These are phyloP conservation scores for Colletotrichum tamarilloi DNA, from an alignment of 2,329 filamentous ascomycete species.

Conservation along the genomic window DNA sequence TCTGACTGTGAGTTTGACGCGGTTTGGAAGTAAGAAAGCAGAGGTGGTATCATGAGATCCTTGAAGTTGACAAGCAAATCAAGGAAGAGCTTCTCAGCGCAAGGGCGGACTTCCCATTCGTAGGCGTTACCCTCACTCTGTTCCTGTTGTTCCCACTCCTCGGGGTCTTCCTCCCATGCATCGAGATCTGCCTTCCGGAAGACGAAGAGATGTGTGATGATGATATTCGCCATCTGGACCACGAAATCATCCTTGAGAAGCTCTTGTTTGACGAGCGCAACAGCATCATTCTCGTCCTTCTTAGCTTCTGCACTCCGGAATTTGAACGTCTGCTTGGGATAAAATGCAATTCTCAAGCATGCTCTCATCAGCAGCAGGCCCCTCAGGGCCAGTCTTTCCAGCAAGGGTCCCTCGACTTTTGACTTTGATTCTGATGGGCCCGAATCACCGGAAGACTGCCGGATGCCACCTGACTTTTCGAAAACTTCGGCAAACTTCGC, in stretches of 20 bases:
- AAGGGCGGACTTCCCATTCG: constrained; percentile 92
- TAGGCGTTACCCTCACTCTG: constrained; percentile 86
- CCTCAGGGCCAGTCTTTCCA: constrained; percentile 85
- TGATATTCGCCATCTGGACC: constrained; percentile 81
- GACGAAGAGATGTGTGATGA: constrained; percentile 89
- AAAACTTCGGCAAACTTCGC: constrained; percentile 81
- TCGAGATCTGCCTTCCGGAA: constrained; percentile 87
- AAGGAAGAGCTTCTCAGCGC: constrained; percentile 92
- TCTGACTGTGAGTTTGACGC: constrained; percentile 75
- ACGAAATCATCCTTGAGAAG: constrained; percentile 83
- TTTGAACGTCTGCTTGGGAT: constrained; percentile 83
- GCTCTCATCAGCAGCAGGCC: constrained; percentile 84
- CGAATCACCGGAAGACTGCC: constrained; percentile 53
- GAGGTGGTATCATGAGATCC: constrained; percentile 78
- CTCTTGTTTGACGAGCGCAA: constrained; percentile 75
- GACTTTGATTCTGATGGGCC: constrained; percentile 52
- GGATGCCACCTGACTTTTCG: constrained; percentile 68
- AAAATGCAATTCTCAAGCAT: constrained; percentile 87
- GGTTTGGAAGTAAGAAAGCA: constrained; percentile 85
- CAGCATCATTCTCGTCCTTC: constrained; percentile 78
- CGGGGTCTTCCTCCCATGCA: constrained; percentile 93
- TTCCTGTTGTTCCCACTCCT: constrained; percentile 94
- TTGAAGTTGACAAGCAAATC: constrained; percentile 93
- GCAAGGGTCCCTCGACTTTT: constrained; percentile 70
- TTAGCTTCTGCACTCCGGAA: constrained; percentile 81